Conservation (phyloP, 805 yeast species). For the Lipomyces starkeyi region DNA sequence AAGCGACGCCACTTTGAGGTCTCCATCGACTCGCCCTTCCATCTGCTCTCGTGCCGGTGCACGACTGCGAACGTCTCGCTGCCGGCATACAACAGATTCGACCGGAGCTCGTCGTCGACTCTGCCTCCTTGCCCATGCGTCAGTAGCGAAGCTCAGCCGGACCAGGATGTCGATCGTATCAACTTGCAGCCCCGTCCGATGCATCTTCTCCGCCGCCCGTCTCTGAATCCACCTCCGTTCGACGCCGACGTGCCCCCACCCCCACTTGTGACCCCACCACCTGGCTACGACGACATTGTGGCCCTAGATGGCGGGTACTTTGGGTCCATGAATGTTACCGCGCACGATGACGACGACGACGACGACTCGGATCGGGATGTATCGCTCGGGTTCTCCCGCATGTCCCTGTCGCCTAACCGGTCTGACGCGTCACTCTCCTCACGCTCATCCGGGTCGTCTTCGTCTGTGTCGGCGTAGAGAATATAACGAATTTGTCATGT, state of each 20-base stretch:
- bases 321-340: slow-evolving; percentile 2
- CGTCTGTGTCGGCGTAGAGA: not conserved
- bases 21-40: slow-evolving; percentile 92
- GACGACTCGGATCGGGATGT: slow-evolving; percentile 29
- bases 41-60: slow-evolving; percentile 74
- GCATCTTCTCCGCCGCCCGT: slow-evolving; percentile 59
- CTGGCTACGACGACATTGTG: slow-evolving; percentile 57
- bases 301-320: slow-evolving; percentile 35
- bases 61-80: slow-evolving; percentile 47
- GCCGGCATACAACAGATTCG: slow-evolving; percentile 49
- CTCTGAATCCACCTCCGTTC: slow-evolving; percentile 69
- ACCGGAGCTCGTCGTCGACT: slow-evolving; percentile 60
- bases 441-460: not conserved
- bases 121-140: slow-evolving; percentile 38
- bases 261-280: slow-evolving; percentile 47
- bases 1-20: slow-evolving; percentile 93
- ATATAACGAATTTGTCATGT: not conserved
- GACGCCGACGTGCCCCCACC: slow-evolving; percentile 53
- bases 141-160: slow-evolving; percentile 7
- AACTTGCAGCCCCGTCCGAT: slow-evolving; percentile 53
- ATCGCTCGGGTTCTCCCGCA: slow-evolving; percentile 24
- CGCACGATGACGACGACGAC: slow-evolving; percentile 14
- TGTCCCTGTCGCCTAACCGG: slow-evolving; percentile 10
- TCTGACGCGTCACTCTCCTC: slow-evolving; percentile 2
- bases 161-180: slow-evolving; percentile 2